These are phyloP conservation scores for Monosporascus cannonballus DNA, from an alignment of 2,329 filamentous ascomycete genomes.

Conservation along the genomic window DNA sequence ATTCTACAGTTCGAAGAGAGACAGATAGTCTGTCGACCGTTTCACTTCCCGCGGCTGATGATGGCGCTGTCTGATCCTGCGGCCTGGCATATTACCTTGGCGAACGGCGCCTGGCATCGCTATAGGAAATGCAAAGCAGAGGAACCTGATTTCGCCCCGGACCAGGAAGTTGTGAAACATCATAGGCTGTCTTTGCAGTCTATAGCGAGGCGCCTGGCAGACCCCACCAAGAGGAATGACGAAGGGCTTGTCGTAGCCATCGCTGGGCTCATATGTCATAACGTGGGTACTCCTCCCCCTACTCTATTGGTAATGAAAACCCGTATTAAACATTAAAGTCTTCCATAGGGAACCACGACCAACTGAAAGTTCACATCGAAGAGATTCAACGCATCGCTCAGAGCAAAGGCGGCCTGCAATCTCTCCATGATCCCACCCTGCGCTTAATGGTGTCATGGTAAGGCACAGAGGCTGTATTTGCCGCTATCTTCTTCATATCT, in stretches of 20 bases:
- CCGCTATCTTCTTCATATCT: no score
- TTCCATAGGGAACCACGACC: slow-evolving; percentile 18
- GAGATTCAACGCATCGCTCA: slow-evolving; percentile 19
- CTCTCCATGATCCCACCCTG: slow-evolving; percentile 16
- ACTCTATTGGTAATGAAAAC: not conserved
- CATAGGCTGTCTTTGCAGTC: slow-evolving; percentile 19
- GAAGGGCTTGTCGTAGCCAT: slow-evolving; percentile 21
- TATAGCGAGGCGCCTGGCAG: slow-evolving; percentile 14
- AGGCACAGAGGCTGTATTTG: not conserved
- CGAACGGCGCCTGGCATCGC: slow-evolving; percentile 17
- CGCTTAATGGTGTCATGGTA: slow-evolving; percentile 23
- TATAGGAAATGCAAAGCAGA: slow-evolving; percentile 4
- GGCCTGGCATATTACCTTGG: slow-evolving; percentile 22
- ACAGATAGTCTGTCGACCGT: slow-evolving; percentile 13
- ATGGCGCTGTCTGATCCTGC: slow-evolving; percentile 19
- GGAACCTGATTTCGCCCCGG: slow-evolving; percentile 13
- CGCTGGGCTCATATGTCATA: slow-evolving; percentile 20
- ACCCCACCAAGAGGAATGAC: slow-evolving; percentile 9
- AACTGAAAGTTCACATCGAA: slow-evolving; percentile 18
- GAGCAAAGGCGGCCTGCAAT: slow-evolving; percentile 17
- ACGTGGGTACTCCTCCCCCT: slow-evolving; percentile 8
- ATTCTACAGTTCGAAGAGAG: slow-evolving; percentile 18
- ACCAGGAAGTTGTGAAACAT: slow-evolving; percentile 18
- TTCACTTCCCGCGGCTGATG: slow-evolving; percentile 19
- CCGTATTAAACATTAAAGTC: slow-evolving; percentile 8